Evolutionary conservation across 352 stramenopile genomes (phyloP).

Genomic region (Pythium biforme): DNA sequence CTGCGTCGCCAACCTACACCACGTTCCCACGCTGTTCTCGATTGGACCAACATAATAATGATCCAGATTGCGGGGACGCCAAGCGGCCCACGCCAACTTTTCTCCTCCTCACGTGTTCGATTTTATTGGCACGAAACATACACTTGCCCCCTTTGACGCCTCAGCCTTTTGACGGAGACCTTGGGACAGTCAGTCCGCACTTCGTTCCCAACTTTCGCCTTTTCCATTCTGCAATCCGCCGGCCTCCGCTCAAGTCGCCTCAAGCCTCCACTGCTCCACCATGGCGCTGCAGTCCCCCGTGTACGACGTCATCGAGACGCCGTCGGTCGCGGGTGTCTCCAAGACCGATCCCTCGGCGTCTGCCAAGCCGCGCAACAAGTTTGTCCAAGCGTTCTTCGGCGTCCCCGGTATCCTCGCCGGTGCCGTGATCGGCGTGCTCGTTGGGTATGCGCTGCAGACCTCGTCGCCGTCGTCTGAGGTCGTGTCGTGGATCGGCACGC

Average conservation of each 20-base stretch:
- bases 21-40: no score
- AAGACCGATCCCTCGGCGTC: not conserved
- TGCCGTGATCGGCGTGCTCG: constrained; percentile 4
- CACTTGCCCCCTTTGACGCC: not conserved
- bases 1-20: no score
- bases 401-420: constrained; percentile 15
- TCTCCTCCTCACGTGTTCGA: not conserved
- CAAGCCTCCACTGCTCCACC: not conserved
- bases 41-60: no score
- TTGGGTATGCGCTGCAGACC: constrained; percentile 9
- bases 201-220: not conserved
- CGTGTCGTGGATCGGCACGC: constrained; percentile 30
- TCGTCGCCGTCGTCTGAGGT: constrained; percentile 1
- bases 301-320: constrained; percentile 31
- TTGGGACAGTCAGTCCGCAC: not conserved
- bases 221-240: constrained; percentile 20
- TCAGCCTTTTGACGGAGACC: not conserved
- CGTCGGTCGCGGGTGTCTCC: constrained; percentile 8
- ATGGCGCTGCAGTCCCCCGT: constrained; percentile 16
- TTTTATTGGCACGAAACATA: not conserved
- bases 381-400: constrained; percentile 6
- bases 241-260: constrained; percentile 1
- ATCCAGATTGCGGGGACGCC: not conserved
- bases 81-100: not conserved
- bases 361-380: not conserved